These are phyloP conservation scores for Herpetospermum pedunculosum DNA, from an alignment of 306 rosid species.

Conservation along the genomic window DNA sequence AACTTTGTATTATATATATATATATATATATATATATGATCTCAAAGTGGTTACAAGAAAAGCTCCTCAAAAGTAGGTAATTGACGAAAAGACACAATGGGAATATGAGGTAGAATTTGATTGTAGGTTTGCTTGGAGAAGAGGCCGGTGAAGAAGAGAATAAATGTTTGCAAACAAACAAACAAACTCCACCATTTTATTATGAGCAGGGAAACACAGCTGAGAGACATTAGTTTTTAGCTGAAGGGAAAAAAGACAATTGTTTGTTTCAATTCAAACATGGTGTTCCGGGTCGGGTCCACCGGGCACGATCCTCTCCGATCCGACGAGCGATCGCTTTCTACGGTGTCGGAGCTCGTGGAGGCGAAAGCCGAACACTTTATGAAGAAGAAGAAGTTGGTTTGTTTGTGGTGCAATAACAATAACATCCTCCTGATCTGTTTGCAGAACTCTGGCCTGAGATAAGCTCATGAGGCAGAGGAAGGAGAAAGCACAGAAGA, in stretches of 20 bases:
- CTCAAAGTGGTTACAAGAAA: not conserved
- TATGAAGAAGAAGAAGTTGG: not conserved
- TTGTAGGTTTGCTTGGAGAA: too few species aligned
- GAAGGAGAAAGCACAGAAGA: not conserved
- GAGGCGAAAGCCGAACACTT: not conserved
- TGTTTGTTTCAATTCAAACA: not conserved
- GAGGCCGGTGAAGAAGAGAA: not conserved
- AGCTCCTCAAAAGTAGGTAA: not conserved
- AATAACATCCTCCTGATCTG: not conserved
- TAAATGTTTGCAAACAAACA: not conserved
- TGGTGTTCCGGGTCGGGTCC: conserved; percentile 7
- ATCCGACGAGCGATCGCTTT: not conserved
- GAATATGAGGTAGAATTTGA: too few species aligned
- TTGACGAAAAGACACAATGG: not conserved
- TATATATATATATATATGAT: not conserved
- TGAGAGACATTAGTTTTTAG: not conserved
- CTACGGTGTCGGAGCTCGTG: not conserved
- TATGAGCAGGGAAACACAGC: not conserved
- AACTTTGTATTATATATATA: too few species aligned
- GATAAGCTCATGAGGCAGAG: not conserved
- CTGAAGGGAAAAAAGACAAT: not conserved
- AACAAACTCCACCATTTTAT: not conserved
- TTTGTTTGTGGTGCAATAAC: not conserved
- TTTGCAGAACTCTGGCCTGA: not conserved
- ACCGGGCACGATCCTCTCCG: not conserved